These are phyloP conservation scores for Stagonosporopsis chrysanthemi DNA, from an alignment of 2,329 filamentous ascomycete genomes.

Conservation along the genomic window DNA sequence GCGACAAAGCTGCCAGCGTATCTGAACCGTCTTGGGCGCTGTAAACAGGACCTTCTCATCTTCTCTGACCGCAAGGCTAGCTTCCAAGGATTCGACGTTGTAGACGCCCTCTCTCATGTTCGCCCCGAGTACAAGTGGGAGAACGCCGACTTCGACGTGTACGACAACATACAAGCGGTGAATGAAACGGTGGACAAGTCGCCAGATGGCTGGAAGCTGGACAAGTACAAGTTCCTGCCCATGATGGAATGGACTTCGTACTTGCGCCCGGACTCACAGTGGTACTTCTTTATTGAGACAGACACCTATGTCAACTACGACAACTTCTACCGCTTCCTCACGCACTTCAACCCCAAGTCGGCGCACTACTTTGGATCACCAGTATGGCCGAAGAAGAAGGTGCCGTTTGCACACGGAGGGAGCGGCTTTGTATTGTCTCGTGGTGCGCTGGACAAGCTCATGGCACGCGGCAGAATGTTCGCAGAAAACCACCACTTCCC, in stretches of 20 bases:
- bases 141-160: conserved; percentile 61
- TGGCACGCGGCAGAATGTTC: conserved; percentile 49
- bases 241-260: conserved; percentile 60
- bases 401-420: conserved; percentile 54
- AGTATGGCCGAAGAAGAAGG: conserved; percentile 44
- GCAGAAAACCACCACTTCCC: conserved; percentile 42
- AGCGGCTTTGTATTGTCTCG: conserved; percentile 55
- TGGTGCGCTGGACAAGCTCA: conserved; percentile 57
- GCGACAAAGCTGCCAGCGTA: conserved; percentile 64
- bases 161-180: conserved; percentile 54
- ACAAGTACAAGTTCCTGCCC: conserved; percentile 67
- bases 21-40: conserved; percentile 62
- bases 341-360: conserved; percentile 45
- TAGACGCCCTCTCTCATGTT: conserved; percentile 56
- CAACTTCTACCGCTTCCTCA: conserved; percentile 52
- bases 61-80: conserved; percentile 66
- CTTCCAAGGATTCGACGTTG: conserved; percentile 59
- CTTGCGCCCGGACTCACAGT: conserved; percentile 41
- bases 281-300: conserved; percentile 50
- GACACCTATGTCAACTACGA: conserved; percentile 51
- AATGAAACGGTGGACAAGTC: conserved; percentile 52
- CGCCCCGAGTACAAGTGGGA: conserved; percentile 49
- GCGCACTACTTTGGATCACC: conserved; percentile 53
- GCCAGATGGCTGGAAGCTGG: conserved; percentile 61
- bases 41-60: conserved; percentile 63